Percentiles rank a stretch among this genome's conserved stretches.
Evolutionary conservation across 2,329 filamentous ascomycete species (phyloP).

Genomic region (Diplodia intermedia): DNA sequence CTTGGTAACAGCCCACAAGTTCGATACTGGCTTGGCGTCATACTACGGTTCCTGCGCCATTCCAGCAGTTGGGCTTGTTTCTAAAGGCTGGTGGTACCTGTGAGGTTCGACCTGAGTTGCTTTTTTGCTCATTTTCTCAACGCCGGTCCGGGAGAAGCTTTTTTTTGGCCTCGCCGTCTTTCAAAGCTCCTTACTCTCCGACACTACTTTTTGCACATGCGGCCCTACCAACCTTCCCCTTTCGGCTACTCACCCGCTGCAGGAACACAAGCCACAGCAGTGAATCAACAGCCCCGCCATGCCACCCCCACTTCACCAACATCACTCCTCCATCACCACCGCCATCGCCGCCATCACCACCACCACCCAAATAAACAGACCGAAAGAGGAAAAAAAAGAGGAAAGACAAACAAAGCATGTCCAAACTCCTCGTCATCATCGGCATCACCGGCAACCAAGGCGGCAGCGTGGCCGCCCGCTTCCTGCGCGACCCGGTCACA

Average conservation of each 20-base stretch:
- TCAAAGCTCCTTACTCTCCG: background rate
- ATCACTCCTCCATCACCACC: background rate
- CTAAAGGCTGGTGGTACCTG: too few species aligned
- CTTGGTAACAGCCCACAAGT: too few species aligned
- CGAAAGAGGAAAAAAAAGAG: background rate
- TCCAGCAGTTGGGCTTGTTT: too few species aligned
- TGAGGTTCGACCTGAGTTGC: too few species aligned
- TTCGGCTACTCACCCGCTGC: background rate
- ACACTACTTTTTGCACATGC: background rate
- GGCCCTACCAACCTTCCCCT: background rate
- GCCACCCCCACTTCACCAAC: background rate
- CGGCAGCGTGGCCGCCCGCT: conserved; percentile 58
- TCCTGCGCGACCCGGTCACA: conserved; percentile 54
- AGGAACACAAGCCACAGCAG: background rate
- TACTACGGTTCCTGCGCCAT: too few species aligned
- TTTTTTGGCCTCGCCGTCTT: too few species aligned
- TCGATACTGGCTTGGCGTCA: too few species aligned
- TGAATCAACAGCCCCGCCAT: background rate
- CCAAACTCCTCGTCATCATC: conserved; percentile 41
- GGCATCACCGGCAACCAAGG: conserved; percentile 51
- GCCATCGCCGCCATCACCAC: background rate
- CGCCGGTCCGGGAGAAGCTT: too few species aligned
- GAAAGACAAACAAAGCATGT: conserved; percentile 19
- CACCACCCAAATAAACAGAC: background rate
- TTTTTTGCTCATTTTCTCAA: too few species aligned